Conservation (phyloP, 148 eudicot genomes). For the Nepenthes mirabilis region DNA sequence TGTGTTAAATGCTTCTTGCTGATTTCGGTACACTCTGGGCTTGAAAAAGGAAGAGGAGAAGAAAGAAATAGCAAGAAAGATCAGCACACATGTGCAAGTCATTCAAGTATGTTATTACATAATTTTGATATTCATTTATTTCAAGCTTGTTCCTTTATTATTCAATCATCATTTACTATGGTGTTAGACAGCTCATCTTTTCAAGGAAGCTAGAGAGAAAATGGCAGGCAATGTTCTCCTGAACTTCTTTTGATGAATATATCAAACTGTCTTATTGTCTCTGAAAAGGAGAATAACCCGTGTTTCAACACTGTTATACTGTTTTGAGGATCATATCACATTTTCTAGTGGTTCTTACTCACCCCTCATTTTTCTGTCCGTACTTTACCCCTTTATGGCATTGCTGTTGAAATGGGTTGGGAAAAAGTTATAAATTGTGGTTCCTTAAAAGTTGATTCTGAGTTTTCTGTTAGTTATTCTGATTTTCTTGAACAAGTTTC, state of each 20-base stretch:
- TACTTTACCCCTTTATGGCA: too few species aligned
- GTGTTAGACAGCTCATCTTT: slow-evolving; percentile 65
- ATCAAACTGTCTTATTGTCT: not conserved
- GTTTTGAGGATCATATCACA: too few species aligned
- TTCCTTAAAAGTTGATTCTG: too few species aligned
- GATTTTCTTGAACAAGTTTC: too few species aligned
- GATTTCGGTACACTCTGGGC: slow-evolving; percentile 89
- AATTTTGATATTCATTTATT: not conserved
- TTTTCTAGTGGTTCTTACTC: too few species aligned
- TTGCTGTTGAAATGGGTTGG: too few species aligned
- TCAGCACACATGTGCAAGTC: slow-evolving; percentile 91
- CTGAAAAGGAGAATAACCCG: not conserved
- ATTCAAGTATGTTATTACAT: slow-evolving; percentile 40
- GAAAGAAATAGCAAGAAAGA: slow-evolving; percentile 60
- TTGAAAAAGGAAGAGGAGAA: slow-evolving; percentile 88
- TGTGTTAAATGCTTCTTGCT: slow-evolving; percentile 87
- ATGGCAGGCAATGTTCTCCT: slow-evolving; percentile 26
- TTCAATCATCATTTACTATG: not conserved
- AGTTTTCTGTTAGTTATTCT: too few species aligned
- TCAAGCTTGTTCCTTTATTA: not conserved
- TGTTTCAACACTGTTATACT: too few species aligned
- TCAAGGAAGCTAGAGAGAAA: slow-evolving; percentile 61
- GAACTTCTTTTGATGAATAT: not conserved
- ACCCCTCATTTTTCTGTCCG: too few species aligned
- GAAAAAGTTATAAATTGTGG: too few species aligned